Evolutionary conservation across 202 grass and related monocot genomes (phyloP).

Genomic region (Tripidium arundinaceum): DNA sequence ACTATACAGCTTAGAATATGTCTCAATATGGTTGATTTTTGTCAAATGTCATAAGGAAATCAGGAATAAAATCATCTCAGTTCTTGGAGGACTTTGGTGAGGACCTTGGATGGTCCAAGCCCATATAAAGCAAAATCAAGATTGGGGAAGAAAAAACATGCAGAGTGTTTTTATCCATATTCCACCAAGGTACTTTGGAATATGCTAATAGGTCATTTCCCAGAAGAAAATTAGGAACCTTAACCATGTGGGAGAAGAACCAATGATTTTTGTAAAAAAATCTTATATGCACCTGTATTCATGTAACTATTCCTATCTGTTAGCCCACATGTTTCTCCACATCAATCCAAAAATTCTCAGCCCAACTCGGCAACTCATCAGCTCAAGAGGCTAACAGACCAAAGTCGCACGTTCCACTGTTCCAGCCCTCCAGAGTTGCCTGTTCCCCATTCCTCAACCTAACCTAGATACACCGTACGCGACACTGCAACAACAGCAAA

Average conservation of each 20-base stretch:
- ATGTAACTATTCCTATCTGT: too few relatives aligned
- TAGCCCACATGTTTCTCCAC: too few relatives aligned
- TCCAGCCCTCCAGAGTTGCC: not conserved
- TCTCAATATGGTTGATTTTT: not conserved
- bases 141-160: not conserved
- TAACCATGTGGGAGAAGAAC: not conserved
- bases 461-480: not conserved
- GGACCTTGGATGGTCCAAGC: not conserved
- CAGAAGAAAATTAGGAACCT: not conserved
- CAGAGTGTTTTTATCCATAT: not conserved
- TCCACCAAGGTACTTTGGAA: not conserved
- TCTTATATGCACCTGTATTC: too few relatives aligned
- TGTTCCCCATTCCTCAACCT: not conserved
- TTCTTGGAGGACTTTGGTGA: not conserved
- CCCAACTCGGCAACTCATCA: not conserved
- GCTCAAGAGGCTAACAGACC: not conserved
- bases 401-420: not conserved
- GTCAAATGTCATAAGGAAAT: conserved; percentile 13
- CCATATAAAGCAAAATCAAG: conserved; percentile 12
- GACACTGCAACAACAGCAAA: too few relatives aligned
- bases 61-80: not conserved
- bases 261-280: too few relatives aligned
- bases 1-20: not conserved
- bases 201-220: conserved; percentile 7
- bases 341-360: not conserved